Percentiles rank a stretch among this genome's conserved stretches.
Evolutionary conservation across 768 basidiomycete species (phyloP).

Genomic region (Rhodotorula diobovata): DNA sequence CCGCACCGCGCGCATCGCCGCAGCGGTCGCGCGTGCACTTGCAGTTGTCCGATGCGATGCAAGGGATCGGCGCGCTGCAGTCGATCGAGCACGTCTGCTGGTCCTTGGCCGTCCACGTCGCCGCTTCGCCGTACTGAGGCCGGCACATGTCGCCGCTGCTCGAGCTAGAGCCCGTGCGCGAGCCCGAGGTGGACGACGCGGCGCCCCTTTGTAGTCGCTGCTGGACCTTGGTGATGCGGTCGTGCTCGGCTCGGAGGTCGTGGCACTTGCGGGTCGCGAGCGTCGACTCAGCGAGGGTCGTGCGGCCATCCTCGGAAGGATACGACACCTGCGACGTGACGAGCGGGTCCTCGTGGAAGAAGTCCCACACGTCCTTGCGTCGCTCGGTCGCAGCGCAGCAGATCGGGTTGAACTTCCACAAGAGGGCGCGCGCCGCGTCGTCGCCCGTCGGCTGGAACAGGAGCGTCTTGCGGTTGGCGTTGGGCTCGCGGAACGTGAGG

Average conservation of each 20-base stretch:
- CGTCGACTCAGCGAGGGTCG: slow-evolving; percentile 38
- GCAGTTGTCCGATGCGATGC: slow-evolving; percentile 40
- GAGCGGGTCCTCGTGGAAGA: slow-evolving; percentile 42
- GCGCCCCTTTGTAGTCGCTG: slow-evolving; percentile 6
- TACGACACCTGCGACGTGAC: slow-evolving; percentile 41
- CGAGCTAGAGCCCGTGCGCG: too few species aligned
- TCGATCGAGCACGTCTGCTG: slow-evolving; percentile 37
- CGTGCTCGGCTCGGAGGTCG: slow-evolving; percentile 38
- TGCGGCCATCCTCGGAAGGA: slow-evolving; percentile 40
- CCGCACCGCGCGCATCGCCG: slow-evolving; percentile 23
- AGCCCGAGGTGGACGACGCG: not conserved
- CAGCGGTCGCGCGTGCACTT: slow-evolving; percentile 41
- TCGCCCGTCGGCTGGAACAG: slow-evolving; percentile 35
- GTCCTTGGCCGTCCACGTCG: slow-evolving; percentile 33
- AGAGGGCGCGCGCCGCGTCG: slow-evolving; percentile 34
- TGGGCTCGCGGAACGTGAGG: slow-evolving; percentile 29
- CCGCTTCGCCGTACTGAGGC: slow-evolving; percentile 31
- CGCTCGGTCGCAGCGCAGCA: slow-evolving; percentile 28
- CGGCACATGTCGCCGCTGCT: slow-evolving; percentile 14
- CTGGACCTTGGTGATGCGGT: slow-evolving; percentile 31
- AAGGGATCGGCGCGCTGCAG: slow-evolving; percentile 40
- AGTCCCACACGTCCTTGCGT: slow-evolving; percentile 36
- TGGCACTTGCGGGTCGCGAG: slow-evolving; percentile 35
- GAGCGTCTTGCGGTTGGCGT: slow-evolving; percentile 16
- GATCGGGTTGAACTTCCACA: slow-evolving; percentile 42